These are phyloP conservation scores for Pseudogymnoascus pannorum DNA, from an alignment of 2,329 filamentous ascomycete species.

Conservation along the genomic window DNA sequence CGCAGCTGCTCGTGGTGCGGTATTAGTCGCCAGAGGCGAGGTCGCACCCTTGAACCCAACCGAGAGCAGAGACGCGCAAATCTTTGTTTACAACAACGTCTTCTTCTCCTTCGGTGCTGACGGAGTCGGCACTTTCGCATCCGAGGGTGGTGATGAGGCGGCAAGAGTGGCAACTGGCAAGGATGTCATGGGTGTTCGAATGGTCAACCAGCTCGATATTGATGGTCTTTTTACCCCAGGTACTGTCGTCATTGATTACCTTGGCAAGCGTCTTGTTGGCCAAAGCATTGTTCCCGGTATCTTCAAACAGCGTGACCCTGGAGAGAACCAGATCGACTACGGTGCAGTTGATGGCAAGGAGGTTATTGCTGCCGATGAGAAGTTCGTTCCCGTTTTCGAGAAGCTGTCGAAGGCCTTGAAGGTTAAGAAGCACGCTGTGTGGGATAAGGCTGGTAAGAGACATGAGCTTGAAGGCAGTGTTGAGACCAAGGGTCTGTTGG, in stretches of 20 bases:
- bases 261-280: conserved; percentile 93
- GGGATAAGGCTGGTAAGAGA: conserved; percentile 90
- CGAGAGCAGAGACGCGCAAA: conserved; percentile 85
- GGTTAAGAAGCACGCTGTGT: conserved; percentile 91
- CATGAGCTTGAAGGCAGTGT: conserved; percentile 93
- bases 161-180: conserved; percentile 94
- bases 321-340: conserved; percentile 98
- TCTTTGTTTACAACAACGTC: conserved; percentile 99
- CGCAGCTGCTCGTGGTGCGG: conserved; percentile 83
- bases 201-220: conserved; percentile 96
- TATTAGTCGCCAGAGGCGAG: conserved; percentile 86
- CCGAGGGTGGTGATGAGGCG: conserved; percentile 92
- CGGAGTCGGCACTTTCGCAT: conserved; percentile 93
- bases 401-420: conserved; percentile 85
- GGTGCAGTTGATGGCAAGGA: conserved; percentile 97
- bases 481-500: conserved; percentile 95
- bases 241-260: conserved; percentile 92
- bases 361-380: conserved; percentile 81
- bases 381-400: conserved; percentile 76
- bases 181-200: conserved; percentile 86
- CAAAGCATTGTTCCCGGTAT: conserved; percentile 98
- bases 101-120: conserved; percentile 99
- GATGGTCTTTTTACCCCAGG: conserved; percentile 90
- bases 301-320: conserved; percentile 95
- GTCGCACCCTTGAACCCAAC: conserved; percentile 92